Percentiles rank a stretch among this genome's conserved stretches.
These are phyloP conservation scores for Flaveria ramosissima DNA, from an alignment of 129 eudicot genomes.

Conservation along the genomic window DNA sequence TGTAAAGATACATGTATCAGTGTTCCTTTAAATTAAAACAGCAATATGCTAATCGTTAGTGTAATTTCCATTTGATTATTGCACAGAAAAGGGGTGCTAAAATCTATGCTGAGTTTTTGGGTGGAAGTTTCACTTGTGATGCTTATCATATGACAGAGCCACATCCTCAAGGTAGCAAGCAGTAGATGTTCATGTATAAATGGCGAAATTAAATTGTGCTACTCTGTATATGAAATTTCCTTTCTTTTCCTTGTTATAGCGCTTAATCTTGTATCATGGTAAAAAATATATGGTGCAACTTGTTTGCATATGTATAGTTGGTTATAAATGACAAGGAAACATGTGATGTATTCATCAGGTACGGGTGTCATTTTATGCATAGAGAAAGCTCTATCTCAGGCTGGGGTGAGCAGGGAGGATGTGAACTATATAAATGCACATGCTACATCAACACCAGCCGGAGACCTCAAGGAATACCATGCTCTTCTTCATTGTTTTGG, in stretches of 20 bases:
- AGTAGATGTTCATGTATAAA: constrained; percentile 4
- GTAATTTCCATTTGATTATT: constrained; percentile 18
- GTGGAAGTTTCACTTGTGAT: constrained; percentile 98
- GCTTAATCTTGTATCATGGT: neutral
- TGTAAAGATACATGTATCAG: neutral
- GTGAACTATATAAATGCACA: constrained; percentile 95
- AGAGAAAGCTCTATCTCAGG: constrained; percentile 90
- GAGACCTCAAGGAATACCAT: constrained; percentile 85
- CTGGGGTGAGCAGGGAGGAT: constrained; percentile 90
- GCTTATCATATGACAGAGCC: constrained; percentile 99
- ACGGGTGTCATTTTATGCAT: constrained; percentile 79
- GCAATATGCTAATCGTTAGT: neutral
- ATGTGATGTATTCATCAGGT: constrained; percentile 46
- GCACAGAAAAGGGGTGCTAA: constrained; percentile 81
- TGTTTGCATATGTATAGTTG: neutral
- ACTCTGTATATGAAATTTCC: neutral
- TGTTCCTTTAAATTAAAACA: neutral
- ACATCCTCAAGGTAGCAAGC: constrained; percentile 77
- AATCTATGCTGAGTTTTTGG: constrained; percentile 90
- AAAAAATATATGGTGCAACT: neutral
- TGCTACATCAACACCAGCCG: constrained; percentile 96
- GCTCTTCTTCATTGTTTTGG: constrained; percentile 92
- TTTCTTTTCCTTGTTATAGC: neutral
- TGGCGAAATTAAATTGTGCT: no score
- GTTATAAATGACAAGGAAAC: constrained; percentile 11